Base-by-base conservation (phyloP, 2,329 filamentous ascomycete species). In the Penicillium brevicompactum region DNA sequence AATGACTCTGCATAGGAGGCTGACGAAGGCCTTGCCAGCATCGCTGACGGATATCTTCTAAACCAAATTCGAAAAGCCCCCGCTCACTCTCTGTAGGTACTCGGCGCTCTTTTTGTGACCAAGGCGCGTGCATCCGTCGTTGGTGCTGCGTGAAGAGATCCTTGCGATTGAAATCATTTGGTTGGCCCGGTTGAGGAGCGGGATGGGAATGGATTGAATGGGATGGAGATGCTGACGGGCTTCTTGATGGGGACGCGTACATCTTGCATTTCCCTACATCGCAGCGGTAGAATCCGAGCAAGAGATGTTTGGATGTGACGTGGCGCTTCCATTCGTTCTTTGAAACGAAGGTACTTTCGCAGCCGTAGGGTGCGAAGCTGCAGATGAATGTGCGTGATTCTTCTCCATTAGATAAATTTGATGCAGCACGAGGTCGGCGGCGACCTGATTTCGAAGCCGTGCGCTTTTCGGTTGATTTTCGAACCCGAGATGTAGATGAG, bases 281-380 rank as follows among this genome's bases (percentile, higher is more conserved):
- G 76, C 92, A 97, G 54, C 88, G 80, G 84, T 87, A 97, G 74
- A 87, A 89, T 43, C 83, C 78, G 3, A 90, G 79, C 51, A 87
- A 84, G 21, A 96, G 79, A 68, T 97, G 93, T 68, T 96, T 89
- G 0, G 88, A 89, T 31, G 80, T 78, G 65, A 93, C 85, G 69
- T 97, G 93, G 0, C 93, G 86, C 73, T 97, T 97, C 93, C 93
- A 97, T 72, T 97, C 92, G 70, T 96, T 96, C 76, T 96, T 96
- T 63, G 83, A 87, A 3, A 83, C 82, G 67, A 96, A 96, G 0
- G 82, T 86, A 2, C 86, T 84, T 1, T 59, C 61, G 75, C 93
- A 97, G 32, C 88, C 89, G 53, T 92, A 94, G 52, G 84, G 87
- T 30, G 84, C 78, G 70, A 97, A 92, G 53, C 91, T 86, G 72